Percentiles rank a stretch among this genome's conserved stretches.
phyloP scores from a whole-genome alignment of 2,329 filamentous ascomycete species.

The Clonostachys sp. region DNA sequence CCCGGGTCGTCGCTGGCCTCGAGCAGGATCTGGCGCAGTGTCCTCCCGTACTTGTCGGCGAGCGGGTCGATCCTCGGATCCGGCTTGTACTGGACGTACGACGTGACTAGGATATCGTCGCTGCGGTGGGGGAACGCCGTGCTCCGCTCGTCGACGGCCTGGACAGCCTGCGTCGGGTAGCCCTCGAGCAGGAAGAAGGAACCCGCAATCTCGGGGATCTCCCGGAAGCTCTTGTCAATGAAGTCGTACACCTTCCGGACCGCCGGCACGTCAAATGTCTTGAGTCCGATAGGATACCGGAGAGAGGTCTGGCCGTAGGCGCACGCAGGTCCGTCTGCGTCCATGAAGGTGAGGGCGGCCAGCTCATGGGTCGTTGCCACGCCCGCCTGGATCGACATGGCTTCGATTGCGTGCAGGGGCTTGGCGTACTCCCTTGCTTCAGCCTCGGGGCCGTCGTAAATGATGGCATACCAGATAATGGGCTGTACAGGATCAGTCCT shows the following conservation, averaged over 20 bases:
- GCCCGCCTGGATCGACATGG: slow-evolving; percentile 20
- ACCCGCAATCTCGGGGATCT: slow-evolving; percentile 11
- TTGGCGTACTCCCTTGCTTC: slow-evolving; percentile 31
- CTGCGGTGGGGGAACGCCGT: slow-evolving; percentile 40
- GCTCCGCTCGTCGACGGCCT: slow-evolving; percentile 21
- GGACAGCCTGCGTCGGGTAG: slow-evolving; percentile 39
- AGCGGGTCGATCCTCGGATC: neutral
- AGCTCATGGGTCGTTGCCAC: slow-evolving; percentile 40
- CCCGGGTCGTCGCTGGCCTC: slow-evolving; percentile 11
- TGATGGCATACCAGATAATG: slow-evolving; percentile 32
- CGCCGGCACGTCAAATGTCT: slow-evolving; percentile 25
- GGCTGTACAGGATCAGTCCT: slow-evolving; percentile 4
- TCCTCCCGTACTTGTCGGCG: slow-evolving; percentile 1
- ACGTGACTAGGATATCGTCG: slow-evolving; percentile 34
- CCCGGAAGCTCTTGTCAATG: slow-evolving; percentile 23
- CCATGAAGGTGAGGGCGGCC: slow-evolving; percentile 34
- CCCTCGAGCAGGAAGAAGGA: slow-evolving; percentile 49
- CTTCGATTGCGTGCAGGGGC: slow-evolving; percentile 35
- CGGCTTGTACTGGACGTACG: slow-evolving; percentile 17
- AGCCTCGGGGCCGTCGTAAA: slow-evolving; percentile 32
- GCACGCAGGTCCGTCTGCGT: slow-evolving; percentile 26
- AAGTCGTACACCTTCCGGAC: slow-evolving; percentile 19
- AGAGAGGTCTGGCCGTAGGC: slow-evolving; percentile 31
- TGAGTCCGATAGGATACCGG: slow-evolving; percentile 37
- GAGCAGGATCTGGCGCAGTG: slow-evolving; percentile 28